phyloP scores from a whole-genome alignment of 495 filamentous ascomycete species.

The Talaromyces adpressus region DNA sequence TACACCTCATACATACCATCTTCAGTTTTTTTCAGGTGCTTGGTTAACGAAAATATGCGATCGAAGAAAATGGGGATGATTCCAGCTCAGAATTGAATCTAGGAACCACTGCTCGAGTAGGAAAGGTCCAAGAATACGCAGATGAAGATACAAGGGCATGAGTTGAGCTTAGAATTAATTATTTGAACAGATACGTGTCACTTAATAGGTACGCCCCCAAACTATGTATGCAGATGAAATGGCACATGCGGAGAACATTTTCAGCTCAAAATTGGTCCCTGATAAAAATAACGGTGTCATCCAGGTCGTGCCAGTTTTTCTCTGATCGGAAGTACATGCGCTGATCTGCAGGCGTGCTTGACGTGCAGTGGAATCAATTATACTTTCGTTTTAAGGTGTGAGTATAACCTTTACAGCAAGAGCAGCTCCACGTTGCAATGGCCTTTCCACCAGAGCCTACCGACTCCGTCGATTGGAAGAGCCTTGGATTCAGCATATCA shows the following conservation, averaged over 20 bases:
- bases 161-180: neutral
- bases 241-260: neutral
- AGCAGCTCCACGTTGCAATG: neutral
- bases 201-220: neutral
- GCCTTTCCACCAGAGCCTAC: neutral
- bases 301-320: neutral
- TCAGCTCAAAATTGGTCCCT: neutral
- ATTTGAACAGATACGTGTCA: neutral
- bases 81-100: neutral
- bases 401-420: neutral
- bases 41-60: neutral
- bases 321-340: neutral
- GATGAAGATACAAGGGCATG: neutral
- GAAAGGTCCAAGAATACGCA: neutral
- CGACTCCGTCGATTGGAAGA: neutral
- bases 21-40: neutral
- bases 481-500: neutral
- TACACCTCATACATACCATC: neutral
- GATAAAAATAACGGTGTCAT: neutral
- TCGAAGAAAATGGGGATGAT: neutral
- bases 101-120: neutral
- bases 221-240: neutral
- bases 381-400: neutral
- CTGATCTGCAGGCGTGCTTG: neutral
- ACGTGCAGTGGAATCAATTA: neutral